Base-by-base conservation (phyloP, 768 basidiomycete genomes). In the Amanita jacksonii region DNA sequence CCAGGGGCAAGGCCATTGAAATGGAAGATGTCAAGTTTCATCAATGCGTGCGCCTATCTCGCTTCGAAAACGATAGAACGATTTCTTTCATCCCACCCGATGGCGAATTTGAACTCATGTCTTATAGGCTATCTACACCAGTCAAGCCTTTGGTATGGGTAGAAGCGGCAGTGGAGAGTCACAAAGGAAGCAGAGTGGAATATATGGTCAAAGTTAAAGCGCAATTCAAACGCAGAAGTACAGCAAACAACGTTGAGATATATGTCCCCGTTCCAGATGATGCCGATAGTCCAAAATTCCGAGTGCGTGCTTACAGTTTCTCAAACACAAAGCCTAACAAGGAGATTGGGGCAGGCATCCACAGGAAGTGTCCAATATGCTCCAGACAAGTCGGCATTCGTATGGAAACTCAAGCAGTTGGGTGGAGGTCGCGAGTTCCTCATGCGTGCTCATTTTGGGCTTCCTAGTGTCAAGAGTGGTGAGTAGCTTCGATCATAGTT, bases 11-110 rank as follows among this genome's bases (percentile, higher is more conserved):
- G 64, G 85, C 96, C 2, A 96, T 99, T 53, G 96, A 99, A 65
- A 96, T 99, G 87, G 96, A 99, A 61, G 96, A 98, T 56, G 90
- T 97, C 68, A 97, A 97, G 62, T 99, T 99, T 69, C 96, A 99
- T 58, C 96, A 99, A 72, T 99, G 96, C 56, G 96, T 98, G 8
- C 89, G 96, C 8, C 74, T 99, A 18, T 85, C 92, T 8, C 80
- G 94, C 5, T 99, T 99, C 58, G 96, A 99, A 58, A 97, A 96
- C 62, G 94, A 99, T 65, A 84, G 96, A 48, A 98, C 94, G 1
- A 99, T 98, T 57, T 92, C 89, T 27, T 99, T 99, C 68, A 99
- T 98, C 54, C 96, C 96, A 0, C 94, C 96, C 3, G 94, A 98
- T 59, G 96, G 96, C 56, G 94, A 97, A 61, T 98, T 99, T 56